A percentile compares a stretch with the other conserved stretches of the same genome.
These are phyloP conservation scores for Pyronema domesticum DNA, from an alignment of 495 filamentous ascomycete genomes.

Conservation along the genomic window DNA sequence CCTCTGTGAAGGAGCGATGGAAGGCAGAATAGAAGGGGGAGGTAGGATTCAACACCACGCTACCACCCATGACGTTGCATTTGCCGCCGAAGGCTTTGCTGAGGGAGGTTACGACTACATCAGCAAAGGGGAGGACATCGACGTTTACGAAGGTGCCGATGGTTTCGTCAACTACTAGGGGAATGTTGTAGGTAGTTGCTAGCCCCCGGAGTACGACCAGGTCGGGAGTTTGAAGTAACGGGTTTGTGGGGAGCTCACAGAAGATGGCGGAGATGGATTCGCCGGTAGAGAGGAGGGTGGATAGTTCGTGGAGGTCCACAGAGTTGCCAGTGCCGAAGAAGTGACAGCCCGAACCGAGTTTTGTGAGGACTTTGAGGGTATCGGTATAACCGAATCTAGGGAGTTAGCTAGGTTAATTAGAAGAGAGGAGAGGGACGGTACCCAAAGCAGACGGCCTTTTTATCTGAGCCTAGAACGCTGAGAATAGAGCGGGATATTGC, in stretches of 20 bases:
- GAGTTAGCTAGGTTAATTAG: conserved; percentile 24
- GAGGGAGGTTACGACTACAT: conserved; percentile 84
- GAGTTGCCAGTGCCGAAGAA: conserved; percentile 78
- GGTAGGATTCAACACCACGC: conserved; percentile 69
- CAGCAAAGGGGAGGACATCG: conserved; percentile 71
- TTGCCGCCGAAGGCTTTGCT: conserved; percentile 96
- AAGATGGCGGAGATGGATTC: conserved; percentile 72
- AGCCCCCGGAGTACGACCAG: conserved; percentile 58
- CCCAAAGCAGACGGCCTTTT: conserved; percentile 58
- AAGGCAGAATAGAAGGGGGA: conserved; percentile 49
- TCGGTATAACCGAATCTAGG: conserved; percentile 82
- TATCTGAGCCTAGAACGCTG: conserved; percentile 25
- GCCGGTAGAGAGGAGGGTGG: conserved; percentile 47
- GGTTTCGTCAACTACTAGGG: conserved; percentile 84
- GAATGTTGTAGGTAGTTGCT: conserved; percentile 72
- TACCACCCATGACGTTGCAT: conserved; percentile 95
- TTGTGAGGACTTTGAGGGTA: conserved; percentile 82
- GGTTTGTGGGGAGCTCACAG: conserved; percentile 89
- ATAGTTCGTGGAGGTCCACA: conserved; percentile 72
- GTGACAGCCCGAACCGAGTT: conserved; percentile 76
- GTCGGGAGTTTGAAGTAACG: conserved; percentile 68
- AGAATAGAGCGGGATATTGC: conserved; percentile 46
- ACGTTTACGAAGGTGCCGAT: conserved; percentile 93
- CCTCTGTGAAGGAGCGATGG: conserved; percentile 38
- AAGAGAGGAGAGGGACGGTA: conserved; percentile 9